phyloP scores from a whole-genome alignment of 208 protist species.

The Wallacemonas sp. region DNA sequence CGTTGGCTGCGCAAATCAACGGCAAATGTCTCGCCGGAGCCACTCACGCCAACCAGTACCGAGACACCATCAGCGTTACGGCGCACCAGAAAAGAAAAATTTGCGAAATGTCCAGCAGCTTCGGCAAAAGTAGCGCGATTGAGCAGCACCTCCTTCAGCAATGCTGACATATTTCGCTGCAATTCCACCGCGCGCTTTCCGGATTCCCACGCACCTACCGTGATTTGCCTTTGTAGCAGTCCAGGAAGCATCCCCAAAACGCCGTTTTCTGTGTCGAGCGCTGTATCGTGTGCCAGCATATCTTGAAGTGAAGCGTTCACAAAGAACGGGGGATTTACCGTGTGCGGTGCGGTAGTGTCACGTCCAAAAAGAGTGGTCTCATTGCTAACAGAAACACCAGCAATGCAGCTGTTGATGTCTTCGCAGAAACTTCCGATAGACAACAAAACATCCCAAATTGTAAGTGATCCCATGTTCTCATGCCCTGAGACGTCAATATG shows the following conservation, averaged over 20 bases:
- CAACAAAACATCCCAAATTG: constrained; percentile 60
- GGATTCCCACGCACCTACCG: constrained; percentile 20
- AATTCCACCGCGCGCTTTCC: constrained; percentile 35
- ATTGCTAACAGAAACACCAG: constrained; percentile 57
- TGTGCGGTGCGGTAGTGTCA: constrained; percentile 26
- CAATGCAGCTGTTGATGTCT: constrained; percentile 41
- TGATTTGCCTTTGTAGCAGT: constrained; percentile 34
- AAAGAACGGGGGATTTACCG: constrained; percentile 51
- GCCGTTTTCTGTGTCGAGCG: constrained; percentile 41
- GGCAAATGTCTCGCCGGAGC: constrained; percentile 59
- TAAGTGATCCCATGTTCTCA: constrained; percentile 17
- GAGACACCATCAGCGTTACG: constrained; percentile 37
- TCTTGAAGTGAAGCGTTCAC: constrained; percentile 38
- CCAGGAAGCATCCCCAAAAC: constrained; percentile 52
- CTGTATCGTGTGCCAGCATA: constrained; percentile 27
- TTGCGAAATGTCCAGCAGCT: constrained; percentile 63
- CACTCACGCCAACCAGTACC: constrained; percentile 55
- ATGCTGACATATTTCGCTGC: constrained; percentile 19
- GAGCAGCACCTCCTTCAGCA: constrained; percentile 34
- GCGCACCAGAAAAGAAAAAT: constrained; percentile 45
- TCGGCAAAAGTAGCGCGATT: constrained; percentile 63
- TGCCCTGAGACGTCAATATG: constrained; percentile 30
- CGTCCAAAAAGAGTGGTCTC: constrained; percentile 18
- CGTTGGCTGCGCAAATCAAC: constrained; percentile 48
- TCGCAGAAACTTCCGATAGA: constrained; percentile 56